These are phyloP conservation scores for Lanmaoa pseudosensibilis DNA, from an alignment of 768 basidiomycete genomes.

Conservation along the genomic window DNA sequence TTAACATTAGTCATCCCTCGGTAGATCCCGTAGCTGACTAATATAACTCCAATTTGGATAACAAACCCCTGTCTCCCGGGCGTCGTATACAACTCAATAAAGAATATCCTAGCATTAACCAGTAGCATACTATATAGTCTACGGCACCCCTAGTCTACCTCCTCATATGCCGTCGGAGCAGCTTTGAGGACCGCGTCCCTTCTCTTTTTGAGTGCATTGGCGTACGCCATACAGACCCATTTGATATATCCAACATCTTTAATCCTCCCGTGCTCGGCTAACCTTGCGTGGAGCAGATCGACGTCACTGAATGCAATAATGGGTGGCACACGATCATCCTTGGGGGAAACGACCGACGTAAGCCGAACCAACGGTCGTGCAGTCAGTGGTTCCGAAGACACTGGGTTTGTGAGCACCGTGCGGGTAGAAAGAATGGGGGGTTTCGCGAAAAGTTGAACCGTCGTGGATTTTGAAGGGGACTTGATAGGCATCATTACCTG, in stretches of 20 bases:
- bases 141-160: constrained; percentile 7
- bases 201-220: constrained; percentile 61
- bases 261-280: constrained; percentile 46
- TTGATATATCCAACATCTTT: constrained; percentile 66
- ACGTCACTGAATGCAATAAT: constrained; percentile 74
- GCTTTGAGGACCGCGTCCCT: constrained; percentile 43
- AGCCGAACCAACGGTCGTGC: constrained; percentile 71
- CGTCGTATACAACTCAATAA: no score
- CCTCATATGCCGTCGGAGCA: constrained; percentile 1
- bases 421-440: constrained; percentile 57
- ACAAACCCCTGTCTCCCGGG: background rate
- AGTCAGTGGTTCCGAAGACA: constrained; percentile 24
- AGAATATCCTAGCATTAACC: background rate
- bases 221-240: constrained; percentile 73
- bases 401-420: constrained; percentile 43
- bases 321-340: constrained; percentile 81
- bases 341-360: constrained; percentile 53
- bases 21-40: constrained; percentile 10
- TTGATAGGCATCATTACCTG: background rate
- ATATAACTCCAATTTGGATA: background rate
- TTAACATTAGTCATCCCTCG: constrained; percentile 21
- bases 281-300: constrained; percentile 73
- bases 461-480: constrained; percentile 4
- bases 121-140: background rate
- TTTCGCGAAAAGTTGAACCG: constrained; percentile 36